A percentile compares a stretch with the other conserved stretches of the same genome.
These are phyloP conservation scores for Hyparrhenia diplandra DNA, from an alignment of 176 grass and related monocot species.

Conservation along the genomic window DNA sequence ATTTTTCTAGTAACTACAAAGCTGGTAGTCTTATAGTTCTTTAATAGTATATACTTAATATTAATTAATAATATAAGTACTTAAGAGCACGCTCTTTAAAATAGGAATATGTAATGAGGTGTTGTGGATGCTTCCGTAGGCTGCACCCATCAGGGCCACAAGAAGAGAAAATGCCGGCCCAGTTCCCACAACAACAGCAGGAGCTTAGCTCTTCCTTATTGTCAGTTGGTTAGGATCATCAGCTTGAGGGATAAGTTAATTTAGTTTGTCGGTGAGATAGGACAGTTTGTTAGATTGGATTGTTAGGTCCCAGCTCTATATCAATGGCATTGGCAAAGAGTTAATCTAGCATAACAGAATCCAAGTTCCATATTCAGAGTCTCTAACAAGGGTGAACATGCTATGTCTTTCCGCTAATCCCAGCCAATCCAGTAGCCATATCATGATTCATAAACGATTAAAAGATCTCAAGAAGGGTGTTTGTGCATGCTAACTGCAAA, in stretches of 20 bases:
- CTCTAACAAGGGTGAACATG: neutral
- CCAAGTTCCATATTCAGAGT: neutral
- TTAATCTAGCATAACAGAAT: neutral
- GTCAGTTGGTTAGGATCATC: neutral
- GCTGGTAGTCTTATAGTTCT: neutral
- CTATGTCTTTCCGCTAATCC: neutral
- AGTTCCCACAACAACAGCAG: neutral
- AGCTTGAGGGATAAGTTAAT: neutral
- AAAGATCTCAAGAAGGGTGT: neutral
- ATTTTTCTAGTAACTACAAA: no score
- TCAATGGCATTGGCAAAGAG: neutral
- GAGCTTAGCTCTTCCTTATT: neutral
- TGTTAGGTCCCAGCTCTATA: neutral
- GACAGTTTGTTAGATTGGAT: neutral
- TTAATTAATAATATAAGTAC: neutral
- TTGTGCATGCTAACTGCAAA: neutral
- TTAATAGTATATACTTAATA: neutral
- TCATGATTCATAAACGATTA: slow-evolving; percentile 5
- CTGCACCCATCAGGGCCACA: neutral
- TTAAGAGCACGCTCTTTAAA: neutral
- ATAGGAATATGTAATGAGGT: slow-evolving; percentile 8
- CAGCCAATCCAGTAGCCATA: neutral
- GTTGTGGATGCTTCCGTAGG: neutral
- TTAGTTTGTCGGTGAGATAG: no score
- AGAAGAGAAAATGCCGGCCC: neutral